Conservation (phyloP, 2,329 filamentous ascomycete genomes). For the Alternaria metachromatica region DNA sequence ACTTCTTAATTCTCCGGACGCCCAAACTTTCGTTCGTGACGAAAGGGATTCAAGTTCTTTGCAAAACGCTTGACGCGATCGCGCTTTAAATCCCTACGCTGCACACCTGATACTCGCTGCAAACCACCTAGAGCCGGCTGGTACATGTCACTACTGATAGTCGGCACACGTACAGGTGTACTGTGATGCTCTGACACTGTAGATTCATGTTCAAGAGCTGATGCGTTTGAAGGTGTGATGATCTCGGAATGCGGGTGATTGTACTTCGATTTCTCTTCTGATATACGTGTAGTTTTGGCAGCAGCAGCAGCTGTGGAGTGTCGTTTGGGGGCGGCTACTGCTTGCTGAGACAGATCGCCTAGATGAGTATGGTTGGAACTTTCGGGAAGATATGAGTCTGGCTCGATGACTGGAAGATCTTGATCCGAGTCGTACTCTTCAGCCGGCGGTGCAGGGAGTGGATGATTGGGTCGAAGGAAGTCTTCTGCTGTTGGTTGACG, state of each 20-base stretch:
- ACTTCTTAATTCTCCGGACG: background rate
- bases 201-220: background rate
- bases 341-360: background rate
- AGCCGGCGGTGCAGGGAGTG: background rate
- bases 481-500: conserved; percentile 11
- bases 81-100: conserved; percentile 2
- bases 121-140: conserved; percentile 14
- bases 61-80: conserved; percentile 5
- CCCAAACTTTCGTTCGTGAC: background rate
- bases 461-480: background rate
- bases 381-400: conserved; percentile 1
- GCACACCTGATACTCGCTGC: background rate
- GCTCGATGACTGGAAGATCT: conserved; percentile 7
- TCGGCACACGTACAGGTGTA: background rate
- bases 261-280: background rate
- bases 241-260: background rate
- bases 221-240: background rate
- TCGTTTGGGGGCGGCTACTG: background rate
- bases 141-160: conserved; percentile 11
- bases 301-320: background rate
- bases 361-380: background rate
- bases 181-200: background rate
- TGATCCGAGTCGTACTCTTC: conserved; percentile 6
- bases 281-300: background rate
- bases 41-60: background rate